Conservation (phyloP, 1,284 basidiomycete species). For the Kwoniella shivajii region DNA sequence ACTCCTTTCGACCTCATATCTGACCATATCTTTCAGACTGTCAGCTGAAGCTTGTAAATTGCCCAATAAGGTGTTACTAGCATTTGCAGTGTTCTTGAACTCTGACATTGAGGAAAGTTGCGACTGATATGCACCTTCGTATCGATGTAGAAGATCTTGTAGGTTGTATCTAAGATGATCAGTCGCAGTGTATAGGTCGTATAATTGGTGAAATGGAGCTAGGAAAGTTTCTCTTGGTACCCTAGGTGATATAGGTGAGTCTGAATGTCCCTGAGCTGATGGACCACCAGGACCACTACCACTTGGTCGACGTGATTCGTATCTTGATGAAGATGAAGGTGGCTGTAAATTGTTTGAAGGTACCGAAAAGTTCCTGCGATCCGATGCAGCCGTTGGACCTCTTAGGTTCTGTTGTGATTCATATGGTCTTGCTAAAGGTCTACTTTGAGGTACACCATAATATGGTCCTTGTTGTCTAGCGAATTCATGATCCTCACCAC, state of each 20-base stretch:
- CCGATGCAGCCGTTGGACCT: conserved; percentile 7
- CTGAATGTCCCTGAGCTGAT: neutral
- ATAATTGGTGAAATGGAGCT: conserved; percentile 37
- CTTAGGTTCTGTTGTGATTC: conserved; percentile 4
- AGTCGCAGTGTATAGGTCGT: conserved; percentile 40
- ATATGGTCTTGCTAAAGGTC: conserved; percentile 6
- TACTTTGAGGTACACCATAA: conserved; percentile 3
- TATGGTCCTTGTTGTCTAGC: conserved; percentile 34
- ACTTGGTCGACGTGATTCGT: conserved; percentile 8
- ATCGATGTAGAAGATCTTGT: conserved; percentile 39
- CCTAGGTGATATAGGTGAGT: conserved; percentile 11
- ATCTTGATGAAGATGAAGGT: conserved; percentile 4
- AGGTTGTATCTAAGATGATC: conserved; percentile 37
- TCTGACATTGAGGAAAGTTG: conserved; percentile 39
- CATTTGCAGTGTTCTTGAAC: conserved; percentile 43
- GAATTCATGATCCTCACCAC: conserved; percentile 37
- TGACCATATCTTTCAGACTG: conserved; percentile 50
- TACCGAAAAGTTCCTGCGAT: conserved; percentile 36
- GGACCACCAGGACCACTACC: neutral
- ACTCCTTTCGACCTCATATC: conserved; percentile 46
- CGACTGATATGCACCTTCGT: conserved; percentile 30
- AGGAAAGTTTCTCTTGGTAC: conserved; percentile 31
- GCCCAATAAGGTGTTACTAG: conserved; percentile 35
- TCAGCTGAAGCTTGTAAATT: conserved; percentile 46
- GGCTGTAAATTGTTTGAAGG: conserved; percentile 15